phyloP scores from a whole-genome alignment of 2,329 filamentous ascomycete genomes.

The Scedosporium boydii region DNA sequence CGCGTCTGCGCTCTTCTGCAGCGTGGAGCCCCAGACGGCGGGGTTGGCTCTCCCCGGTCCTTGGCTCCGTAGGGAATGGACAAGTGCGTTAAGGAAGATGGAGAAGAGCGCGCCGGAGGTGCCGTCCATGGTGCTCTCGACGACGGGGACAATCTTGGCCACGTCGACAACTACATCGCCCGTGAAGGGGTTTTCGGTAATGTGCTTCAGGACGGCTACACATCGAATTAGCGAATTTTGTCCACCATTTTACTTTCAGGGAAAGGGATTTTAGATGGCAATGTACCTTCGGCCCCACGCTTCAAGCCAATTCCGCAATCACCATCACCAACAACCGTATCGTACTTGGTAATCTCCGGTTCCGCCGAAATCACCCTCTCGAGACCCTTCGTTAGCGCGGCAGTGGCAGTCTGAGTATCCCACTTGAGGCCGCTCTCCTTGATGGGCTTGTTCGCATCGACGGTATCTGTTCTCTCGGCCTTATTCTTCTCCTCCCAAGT shows the following conservation, averaged over 20 bases:
- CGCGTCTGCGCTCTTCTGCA: constrained; percentile 60
- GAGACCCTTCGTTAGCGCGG: constrained; percentile 46
- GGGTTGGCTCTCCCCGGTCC: constrained; percentile 28
- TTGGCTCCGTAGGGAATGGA: constrained; percentile 46
- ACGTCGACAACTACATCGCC: constrained; percentile 46
- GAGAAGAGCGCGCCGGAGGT: constrained; percentile 56
- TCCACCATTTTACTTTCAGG: background rate
- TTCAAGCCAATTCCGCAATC: constrained; percentile 83
- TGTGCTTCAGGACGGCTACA: constrained; percentile 41
- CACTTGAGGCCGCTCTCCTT: constrained; percentile 40
- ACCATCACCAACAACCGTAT: constrained; percentile 81
- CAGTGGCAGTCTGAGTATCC: constrained; percentile 39
- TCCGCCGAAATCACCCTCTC: constrained; percentile 56
- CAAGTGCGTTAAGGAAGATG: constrained; percentile 83
- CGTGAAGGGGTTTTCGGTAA: constrained; percentile 32
- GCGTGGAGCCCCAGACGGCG: constrained; percentile 49
- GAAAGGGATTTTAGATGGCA: background rate
- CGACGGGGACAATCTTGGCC: constrained; percentile 39
- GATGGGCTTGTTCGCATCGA: constrained; percentile 19
- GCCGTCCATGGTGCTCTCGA: constrained; percentile 51
- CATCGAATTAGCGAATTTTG: constrained; percentile 12
- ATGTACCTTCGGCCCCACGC: constrained; percentile 67
- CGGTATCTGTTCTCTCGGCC: constrained; percentile 28
- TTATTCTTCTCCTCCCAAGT: constrained; percentile 54
- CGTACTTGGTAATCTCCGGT: constrained; percentile 62